phyloP scores from a whole-genome alignment of 768 basidiomycete species.

The Suillus paluster region DNA sequence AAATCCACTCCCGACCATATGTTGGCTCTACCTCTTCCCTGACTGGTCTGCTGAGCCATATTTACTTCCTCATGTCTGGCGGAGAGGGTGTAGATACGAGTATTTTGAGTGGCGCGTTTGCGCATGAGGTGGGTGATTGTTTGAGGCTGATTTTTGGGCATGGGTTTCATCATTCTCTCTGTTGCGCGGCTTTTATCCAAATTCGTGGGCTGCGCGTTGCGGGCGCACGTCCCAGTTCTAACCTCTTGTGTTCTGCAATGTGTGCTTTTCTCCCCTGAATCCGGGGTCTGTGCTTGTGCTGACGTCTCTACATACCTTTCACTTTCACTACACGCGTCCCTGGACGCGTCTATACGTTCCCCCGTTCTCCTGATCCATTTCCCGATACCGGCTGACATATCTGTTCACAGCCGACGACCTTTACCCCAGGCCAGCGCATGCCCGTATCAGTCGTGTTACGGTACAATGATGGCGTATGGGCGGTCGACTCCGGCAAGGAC shows the following conservation, averaged over 20 bases:
- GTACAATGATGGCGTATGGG: slow-evolving; percentile 67
- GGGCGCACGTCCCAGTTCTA: background rate
- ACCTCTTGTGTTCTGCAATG: background rate
- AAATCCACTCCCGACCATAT: slow-evolving; percentile 60
- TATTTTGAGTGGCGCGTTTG: slow-evolving; percentile 63
- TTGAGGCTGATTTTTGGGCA: background rate
- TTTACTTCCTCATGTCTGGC: slow-evolving; percentile 86
- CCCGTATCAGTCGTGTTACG: slow-evolving; percentile 73
- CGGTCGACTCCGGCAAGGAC: slow-evolving; percentile 59
- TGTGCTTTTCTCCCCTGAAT: background rate
- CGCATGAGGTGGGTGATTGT: slow-evolving; percentile 51
- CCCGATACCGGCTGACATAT: slow-evolving; percentile 1
- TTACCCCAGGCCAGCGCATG: slow-evolving; percentile 80
- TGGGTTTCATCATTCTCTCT: background rate
- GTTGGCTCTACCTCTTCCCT: slow-evolving; percentile 91
- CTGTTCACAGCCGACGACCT: slow-evolving; percentile 52
- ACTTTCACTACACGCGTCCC: background rate
- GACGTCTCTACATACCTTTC: background rate
- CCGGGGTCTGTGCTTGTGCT: background rate
- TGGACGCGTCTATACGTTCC: background rate
- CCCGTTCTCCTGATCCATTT: background rate
- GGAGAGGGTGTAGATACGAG: slow-evolving; percentile 67
- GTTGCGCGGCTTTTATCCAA: slow-evolving; percentile 9
- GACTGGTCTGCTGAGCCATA: slow-evolving; percentile 80
- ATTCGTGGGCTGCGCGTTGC: background rate